A percentile compares a stretch with the other conserved stretches of the same genome.
These are phyloP conservation scores for Aspergillus saccharolyticus DNA, from an alignment of 495 filamentous ascomycete genomes.

Conservation along the genomic window DNA sequence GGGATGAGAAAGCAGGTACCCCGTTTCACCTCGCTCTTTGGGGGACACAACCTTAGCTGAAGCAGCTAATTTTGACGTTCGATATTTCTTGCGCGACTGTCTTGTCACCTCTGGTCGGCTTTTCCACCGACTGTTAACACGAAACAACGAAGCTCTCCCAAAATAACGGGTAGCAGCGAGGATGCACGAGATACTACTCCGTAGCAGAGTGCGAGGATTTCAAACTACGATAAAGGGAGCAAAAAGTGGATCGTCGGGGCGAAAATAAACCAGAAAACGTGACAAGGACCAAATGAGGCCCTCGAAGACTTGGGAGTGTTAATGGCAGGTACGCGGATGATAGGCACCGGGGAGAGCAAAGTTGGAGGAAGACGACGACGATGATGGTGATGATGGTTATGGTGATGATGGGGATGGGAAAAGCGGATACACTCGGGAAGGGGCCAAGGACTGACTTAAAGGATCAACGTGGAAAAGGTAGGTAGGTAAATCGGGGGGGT, in stretches of 20 bases:
- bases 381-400: neutral
- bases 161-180: neutral
- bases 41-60: conserved; percentile 10
- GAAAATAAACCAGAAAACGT: neutral
- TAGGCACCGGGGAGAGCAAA: conserved; percentile 1
- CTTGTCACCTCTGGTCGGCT: neutral
- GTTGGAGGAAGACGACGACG: neutral
- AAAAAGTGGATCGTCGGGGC: neutral
- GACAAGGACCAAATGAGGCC: neutral
- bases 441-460: neutral
- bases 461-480: neutral
- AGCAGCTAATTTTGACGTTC: neutral
- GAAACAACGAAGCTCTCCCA: neutral
- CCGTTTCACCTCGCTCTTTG: conserved; percentile 14
- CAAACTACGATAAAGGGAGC: neutral
- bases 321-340: conserved; percentile 8
- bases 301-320: neutral
- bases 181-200: neutral
- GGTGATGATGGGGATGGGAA: neutral
- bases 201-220: neutral
- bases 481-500: neutral
- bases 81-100: neutral
- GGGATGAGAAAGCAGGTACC: conserved; percentile 25
- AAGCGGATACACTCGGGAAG: conserved; percentile 6
- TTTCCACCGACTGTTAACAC: neutral